Percentiles rank a stretch among this genome's conserved stretches.
Conservation (phyloP, 116 monocot genomes). For the Zostera marina region DNA sequence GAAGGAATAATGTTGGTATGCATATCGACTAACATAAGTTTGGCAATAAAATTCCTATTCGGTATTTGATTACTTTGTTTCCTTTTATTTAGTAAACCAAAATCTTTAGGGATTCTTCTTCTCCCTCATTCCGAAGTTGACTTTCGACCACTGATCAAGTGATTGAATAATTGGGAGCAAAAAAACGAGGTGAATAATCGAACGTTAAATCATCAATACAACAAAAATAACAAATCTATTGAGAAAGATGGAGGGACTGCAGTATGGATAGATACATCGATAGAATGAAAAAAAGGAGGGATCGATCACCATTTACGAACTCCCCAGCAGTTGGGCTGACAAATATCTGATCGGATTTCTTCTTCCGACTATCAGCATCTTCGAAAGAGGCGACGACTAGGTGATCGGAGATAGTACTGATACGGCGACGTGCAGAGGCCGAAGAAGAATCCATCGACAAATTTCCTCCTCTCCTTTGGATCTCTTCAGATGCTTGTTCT, state of each 20-base stretch:
- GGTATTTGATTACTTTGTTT: too few species aligned
- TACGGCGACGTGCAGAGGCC: conserved; percentile 10
- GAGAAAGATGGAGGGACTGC: not conserved
- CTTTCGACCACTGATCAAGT: too few species aligned
- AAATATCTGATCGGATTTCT: not conserved
- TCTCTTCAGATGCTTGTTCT: not conserved
- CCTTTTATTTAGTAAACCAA: too few species aligned
- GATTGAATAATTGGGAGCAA: too few species aligned
- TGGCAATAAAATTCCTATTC: too few species aligned
- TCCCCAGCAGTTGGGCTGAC: conserved; percentile 12
- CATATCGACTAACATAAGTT: too few species aligned
- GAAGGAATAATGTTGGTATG: too few species aligned
- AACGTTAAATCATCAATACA: too few species aligned
- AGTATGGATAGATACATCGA: not conserved
- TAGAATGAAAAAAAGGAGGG: not conserved
- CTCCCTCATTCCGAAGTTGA: too few species aligned
- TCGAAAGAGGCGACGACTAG: not conserved
- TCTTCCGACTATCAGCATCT: not conserved
- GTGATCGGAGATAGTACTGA: conserved; percentile 19
- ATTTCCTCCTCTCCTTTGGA: not conserved
- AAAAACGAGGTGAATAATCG: too few species aligned
- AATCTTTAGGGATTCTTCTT: too few species aligned
- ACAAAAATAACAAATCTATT: not conserved
- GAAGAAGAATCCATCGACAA: conserved; percentile 11
- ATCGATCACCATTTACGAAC: conserved; percentile 10